phyloP scores from a whole-genome alignment of 2,329 filamentous ascomycete species.

The Xylariaceae sp. region DNA sequence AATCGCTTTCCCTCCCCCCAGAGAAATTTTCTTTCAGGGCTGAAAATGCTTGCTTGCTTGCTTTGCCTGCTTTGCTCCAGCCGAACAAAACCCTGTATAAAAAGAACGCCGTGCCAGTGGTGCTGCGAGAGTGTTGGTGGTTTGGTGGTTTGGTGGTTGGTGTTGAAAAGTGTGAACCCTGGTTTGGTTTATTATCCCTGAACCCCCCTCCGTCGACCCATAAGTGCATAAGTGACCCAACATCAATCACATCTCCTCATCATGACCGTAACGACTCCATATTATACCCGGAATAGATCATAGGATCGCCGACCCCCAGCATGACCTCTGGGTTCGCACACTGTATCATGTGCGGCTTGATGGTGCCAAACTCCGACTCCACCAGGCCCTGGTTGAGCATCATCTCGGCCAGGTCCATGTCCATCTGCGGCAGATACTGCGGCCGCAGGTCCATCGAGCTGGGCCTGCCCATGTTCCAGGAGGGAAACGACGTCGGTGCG shows the following conservation, averaged over 20 bases:
- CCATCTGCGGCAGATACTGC: conserved; percentile 47
- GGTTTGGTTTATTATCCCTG: conserved; percentile 2
- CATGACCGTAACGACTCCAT: conserved; percentile 38
- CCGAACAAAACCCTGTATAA: not conserved
- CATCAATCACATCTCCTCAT: too few species aligned
- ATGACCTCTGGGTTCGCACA: conserved; percentile 58
- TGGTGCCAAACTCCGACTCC: conserved; percentile 55
- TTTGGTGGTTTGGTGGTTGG: too few species aligned
- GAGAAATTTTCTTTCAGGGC: not conserved
- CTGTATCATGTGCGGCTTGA: conserved; percentile 59
- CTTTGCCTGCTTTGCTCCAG: too few species aligned
- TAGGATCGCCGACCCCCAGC: conserved; percentile 60
- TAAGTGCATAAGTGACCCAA: too few species aligned
- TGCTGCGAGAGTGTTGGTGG: too few species aligned
- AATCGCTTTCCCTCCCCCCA: not conserved
- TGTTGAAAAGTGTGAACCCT: not conserved
- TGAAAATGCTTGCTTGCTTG: not conserved
- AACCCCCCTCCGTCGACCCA: too few species aligned
- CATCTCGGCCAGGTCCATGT: conserved; percentile 46
- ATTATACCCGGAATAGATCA: conserved; percentile 60
- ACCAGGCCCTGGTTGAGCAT: conserved; percentile 54
- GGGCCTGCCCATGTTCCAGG: conserved; percentile 41
- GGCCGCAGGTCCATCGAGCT: conserved; percentile 42
- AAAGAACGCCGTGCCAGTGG: conserved; percentile 3
- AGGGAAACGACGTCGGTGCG: conserved; percentile 34